These are phyloP conservation scores for Russula brevipes DNA, from an alignment of 768 basidiomycete genomes.

Conservation along the genomic window DNA sequence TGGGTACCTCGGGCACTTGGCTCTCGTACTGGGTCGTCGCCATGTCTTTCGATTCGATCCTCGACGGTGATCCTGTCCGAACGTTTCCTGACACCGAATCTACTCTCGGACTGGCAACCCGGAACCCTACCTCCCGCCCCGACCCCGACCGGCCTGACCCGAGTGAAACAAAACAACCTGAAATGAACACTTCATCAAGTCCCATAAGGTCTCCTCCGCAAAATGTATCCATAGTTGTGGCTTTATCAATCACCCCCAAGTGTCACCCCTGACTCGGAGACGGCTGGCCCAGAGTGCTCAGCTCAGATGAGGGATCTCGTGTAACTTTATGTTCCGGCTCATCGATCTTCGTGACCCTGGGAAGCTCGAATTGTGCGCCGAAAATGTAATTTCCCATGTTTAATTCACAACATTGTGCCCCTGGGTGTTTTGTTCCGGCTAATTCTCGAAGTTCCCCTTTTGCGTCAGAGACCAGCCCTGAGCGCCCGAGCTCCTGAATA, in stretches of 20 bases:
- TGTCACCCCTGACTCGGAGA: neutral
- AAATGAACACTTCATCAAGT: conserved; percentile 1
- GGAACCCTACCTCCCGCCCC: neutral
- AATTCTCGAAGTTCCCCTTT: neutral
- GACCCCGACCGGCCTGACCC: neutral
- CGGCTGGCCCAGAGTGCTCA: too few species aligned
- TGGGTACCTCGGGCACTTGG: neutral
- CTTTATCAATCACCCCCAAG: neutral
- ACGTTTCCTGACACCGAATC: neutral
- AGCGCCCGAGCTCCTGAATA: neutral
- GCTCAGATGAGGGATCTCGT: neutral
- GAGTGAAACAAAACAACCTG: neutral
- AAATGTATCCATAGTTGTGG: neutral
- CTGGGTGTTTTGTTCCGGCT: neutral
- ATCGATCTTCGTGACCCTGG: neutral
- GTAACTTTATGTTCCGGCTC: neutral
- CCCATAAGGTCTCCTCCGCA: conserved; percentile 1
- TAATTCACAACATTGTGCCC: neutral
- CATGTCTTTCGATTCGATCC: neutral
- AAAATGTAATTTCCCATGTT: neutral
- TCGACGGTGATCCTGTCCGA: neutral
- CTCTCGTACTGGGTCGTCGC: neutral
- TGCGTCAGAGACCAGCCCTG: neutral
- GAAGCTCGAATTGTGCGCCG: neutral
- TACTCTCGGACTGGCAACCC: neutral